Percentiles rank a stretch among this genome's conserved stretches.
Conservation (phyloP, 129 eudicot genomes). For the Gnaphalium uliginosum region DNA sequence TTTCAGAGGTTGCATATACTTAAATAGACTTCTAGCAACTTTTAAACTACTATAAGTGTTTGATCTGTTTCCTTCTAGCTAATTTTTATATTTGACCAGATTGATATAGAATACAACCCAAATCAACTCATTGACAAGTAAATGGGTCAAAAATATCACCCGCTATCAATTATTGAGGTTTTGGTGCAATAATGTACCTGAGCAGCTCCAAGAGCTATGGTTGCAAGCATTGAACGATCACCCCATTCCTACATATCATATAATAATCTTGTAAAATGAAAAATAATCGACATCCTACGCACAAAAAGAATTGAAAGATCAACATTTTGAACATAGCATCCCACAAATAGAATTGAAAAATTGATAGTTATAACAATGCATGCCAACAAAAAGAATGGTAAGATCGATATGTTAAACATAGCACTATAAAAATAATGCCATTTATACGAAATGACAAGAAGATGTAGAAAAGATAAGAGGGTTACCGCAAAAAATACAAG, state of each 20-base stretch:
- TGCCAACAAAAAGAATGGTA: not conserved
- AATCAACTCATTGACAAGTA: not conserved
- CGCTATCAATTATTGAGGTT: not conserved
- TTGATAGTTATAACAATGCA: not conserved
- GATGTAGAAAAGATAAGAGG: slow-evolving; percentile 15
- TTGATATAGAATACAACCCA: slow-evolving; percentile 2
- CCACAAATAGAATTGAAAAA: not conserved
- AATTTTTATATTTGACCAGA: not conserved
- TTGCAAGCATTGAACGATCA: slow-evolving; percentile 99
- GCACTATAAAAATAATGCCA: not conserved
- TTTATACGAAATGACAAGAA: not conserved
- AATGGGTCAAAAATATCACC: not conserved
- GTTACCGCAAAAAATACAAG: slow-evolving; percentile 96
- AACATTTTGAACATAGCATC: not conserved
- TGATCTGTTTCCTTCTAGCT: not conserved
- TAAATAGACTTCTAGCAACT: not conserved
- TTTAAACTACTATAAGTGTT: not conserved
- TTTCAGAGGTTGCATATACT: not conserved
- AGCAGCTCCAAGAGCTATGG: slow-evolving; percentile 98
- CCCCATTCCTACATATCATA: slow-evolving; percentile 82
- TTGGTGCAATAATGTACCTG: slow-evolving; percentile 57
- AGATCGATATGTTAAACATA: not conserved
- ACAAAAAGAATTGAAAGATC: not conserved
- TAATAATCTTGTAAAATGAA: not conserved
- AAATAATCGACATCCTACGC: not conserved